Conservation (phyloP, 225 moss, liverwort and hornwort genomes). For the Bryum argenteum region DNA sequence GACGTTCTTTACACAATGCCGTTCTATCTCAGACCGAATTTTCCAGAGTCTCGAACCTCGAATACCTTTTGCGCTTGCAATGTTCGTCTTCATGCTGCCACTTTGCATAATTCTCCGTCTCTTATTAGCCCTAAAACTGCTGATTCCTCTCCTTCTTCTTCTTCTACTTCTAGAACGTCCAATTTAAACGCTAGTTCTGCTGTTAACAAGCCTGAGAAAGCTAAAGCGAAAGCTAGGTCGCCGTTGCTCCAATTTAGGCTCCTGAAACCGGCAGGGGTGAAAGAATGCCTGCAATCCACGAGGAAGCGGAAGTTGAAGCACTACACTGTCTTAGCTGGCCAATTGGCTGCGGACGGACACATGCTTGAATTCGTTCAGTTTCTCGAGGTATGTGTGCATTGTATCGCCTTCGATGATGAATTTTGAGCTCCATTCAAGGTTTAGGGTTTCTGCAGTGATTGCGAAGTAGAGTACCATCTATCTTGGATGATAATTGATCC, state of each 20-base stretch:
- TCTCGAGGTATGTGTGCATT: conserved; percentile 42
- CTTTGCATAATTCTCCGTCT: conserved; percentile 35
- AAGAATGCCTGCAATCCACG: conserved; percentile 47
- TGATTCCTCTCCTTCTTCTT: conserved; percentile 38
- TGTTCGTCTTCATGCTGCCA: conserved; percentile 35
- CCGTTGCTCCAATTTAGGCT: conserved; percentile 44
- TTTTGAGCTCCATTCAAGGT: conserved; percentile 12
- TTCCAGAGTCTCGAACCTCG: conserved; percentile 19
- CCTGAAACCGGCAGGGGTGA: conserved; percentile 37
- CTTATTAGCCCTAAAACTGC: conserved; percentile 31
- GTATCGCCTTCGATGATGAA: neutral
- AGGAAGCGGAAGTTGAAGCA: conserved; percentile 55
- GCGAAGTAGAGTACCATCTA: neutral
- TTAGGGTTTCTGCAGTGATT: conserved; percentile 35
- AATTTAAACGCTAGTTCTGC: conserved; percentile 37
- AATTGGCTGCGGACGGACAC: conserved; percentile 74
- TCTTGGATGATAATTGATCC: neutral
- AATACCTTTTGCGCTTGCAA: conserved; percentile 10
- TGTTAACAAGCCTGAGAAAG: conserved; percentile 22
- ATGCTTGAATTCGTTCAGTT: conserved; percentile 62
- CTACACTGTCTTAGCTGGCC: conserved; percentile 56
- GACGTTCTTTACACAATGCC: conserved; percentile 28
- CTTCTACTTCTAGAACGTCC: conserved; percentile 39
- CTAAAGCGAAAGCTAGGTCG: conserved; percentile 31
- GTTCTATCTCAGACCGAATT: conserved; percentile 17